These are phyloP conservation scores for Paramecium octaurelia DNA, from an alignment of 73 alveolate species.

Conservation along the genomic window DNA sequence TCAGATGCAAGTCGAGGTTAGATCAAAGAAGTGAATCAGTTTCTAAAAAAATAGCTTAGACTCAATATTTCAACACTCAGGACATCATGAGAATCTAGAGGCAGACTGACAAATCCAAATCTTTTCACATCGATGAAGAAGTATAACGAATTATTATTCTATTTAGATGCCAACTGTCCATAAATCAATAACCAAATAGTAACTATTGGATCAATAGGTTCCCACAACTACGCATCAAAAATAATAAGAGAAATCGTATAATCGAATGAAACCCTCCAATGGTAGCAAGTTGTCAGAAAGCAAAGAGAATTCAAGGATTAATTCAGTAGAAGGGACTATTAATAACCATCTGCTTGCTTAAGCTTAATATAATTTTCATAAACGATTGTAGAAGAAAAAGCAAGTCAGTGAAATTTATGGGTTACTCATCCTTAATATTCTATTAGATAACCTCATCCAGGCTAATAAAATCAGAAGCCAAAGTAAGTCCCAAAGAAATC, in stretches of 20 bases:
- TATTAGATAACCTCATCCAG: not conserved
- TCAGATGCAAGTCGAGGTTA: not conserved
- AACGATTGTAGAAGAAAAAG: not conserved
- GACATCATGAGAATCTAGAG: not conserved
- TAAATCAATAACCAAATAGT: not conserved
- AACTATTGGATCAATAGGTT: not conserved
- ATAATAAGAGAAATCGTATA: not conserved
- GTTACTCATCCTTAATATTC: not conserved
- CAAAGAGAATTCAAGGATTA: not conserved
- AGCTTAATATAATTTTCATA: constrained; percentile 23
- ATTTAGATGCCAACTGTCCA: constrained; percentile 34
- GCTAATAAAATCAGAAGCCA: not conserved
- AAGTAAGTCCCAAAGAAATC: not conserved
- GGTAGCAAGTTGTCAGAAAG: not conserved
- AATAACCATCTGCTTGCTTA: not conserved
- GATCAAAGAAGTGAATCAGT: constrained; percentile 47
- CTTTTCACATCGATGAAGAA: constrained; percentile 42
- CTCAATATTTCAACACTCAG: not conserved
- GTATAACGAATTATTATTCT: not conserved
- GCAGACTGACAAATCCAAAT: constrained; percentile 19
- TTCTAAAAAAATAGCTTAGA: not conserved
- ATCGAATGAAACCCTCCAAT: not conserved
- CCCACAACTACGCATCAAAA: constrained; percentile 38
- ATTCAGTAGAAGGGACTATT: constrained; percentile 37
- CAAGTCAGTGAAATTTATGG: not conserved